A percentile compares a stretch with the other conserved stretches of the same genome.
Evolutionary conservation across 805 yeast genomes (phyloP).

Genomic region (Yarrowia divulgata): DNA sequence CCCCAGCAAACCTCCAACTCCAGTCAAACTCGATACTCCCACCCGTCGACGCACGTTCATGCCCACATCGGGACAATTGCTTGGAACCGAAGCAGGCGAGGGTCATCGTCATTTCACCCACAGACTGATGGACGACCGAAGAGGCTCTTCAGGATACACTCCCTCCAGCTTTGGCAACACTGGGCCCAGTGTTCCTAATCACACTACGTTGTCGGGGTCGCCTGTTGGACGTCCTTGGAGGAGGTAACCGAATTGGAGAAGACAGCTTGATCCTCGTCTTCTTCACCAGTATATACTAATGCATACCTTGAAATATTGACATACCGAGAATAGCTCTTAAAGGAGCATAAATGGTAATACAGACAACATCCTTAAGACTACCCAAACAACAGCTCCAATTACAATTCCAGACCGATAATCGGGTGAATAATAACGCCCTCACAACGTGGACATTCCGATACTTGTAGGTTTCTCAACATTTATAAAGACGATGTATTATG

Average conservation of each 20-base stretch:
- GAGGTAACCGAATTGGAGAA: background rate
- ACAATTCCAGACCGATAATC: no score
- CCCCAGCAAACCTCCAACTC: conserved; percentile 2
- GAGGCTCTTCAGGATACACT: conserved; percentile 22
- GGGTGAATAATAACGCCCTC: no score
- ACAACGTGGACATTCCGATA: no score
- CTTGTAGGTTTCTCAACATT: no score
- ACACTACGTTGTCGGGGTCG: conserved; percentile 18
- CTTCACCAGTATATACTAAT: no score
- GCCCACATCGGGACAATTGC: conserved; percentile 10
- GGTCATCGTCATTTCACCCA: conserved; percentile 15
- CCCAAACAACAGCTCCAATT: no score
- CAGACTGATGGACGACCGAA: conserved; percentile 27
- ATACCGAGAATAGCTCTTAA: no score
- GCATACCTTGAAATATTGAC: no score
- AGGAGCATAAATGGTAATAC: no score
- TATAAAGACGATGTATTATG: no score
- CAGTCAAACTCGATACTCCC: conserved; percentile 24
- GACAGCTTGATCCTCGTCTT: no score
- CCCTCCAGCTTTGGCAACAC: conserved; percentile 19
- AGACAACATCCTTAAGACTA: no score
- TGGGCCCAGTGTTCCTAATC: conserved; percentile 2
- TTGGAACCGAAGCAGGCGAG: background rate
- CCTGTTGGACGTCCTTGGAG: conserved; percentile 30
- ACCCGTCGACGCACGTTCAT: conserved; percentile 20